Evolutionary conservation across 2,329 filamentous ascomycete genomes (phyloP), one percentile per base, ranked within the genome.

Genomic region (Neopestalotiopsis sp.): DNA sequence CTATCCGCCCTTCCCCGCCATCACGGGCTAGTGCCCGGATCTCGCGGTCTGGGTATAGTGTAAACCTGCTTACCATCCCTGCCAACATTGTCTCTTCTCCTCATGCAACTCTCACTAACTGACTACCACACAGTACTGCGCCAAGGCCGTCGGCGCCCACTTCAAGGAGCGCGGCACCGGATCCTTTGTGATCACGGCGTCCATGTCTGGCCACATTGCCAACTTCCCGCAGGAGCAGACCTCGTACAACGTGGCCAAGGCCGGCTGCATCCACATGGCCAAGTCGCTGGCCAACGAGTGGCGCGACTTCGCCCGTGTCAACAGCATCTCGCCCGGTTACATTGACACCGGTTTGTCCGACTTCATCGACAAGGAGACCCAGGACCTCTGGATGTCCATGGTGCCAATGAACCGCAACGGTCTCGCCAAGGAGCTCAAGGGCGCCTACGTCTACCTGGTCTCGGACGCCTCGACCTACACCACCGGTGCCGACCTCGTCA

Each of bases 381-480:
- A 77, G 70, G 65, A 75, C 78, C 71, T 79, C 30, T 78, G 77
- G 77, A 70, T 72, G 65, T 73, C 73, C 65, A 78, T 78, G 75
- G 76, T 78, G 60, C 77, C 77, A 65, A 75, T 80, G 72, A 71
- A 85, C 69, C 84, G 91, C 74, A 88, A 91, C 75, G 90, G 89
- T 17, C 81, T 87, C 70, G 81, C 87, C 4, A 87, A 90, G 73
- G 91, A 93, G 82, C 81, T 93, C 73, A 92, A 92, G 81, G 91
- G 90, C 20, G 90, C 89, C 40, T 92, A 88, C 76, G 78, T 92
- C 63, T 92, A 90, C 77, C 83, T 92, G 63, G 88, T 89, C 12
- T 89, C 86, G n/a, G 89, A 92, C 78, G 90, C 90, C 2, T 85
- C 87, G 28, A 89, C 85, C 68, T 92, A 90, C 79, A 90, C 88